Evolutionary conservation across 2,329 filamentous ascomycete species (phyloP).

Genomic region (Chrysosporium keratinophilum): DNA sequence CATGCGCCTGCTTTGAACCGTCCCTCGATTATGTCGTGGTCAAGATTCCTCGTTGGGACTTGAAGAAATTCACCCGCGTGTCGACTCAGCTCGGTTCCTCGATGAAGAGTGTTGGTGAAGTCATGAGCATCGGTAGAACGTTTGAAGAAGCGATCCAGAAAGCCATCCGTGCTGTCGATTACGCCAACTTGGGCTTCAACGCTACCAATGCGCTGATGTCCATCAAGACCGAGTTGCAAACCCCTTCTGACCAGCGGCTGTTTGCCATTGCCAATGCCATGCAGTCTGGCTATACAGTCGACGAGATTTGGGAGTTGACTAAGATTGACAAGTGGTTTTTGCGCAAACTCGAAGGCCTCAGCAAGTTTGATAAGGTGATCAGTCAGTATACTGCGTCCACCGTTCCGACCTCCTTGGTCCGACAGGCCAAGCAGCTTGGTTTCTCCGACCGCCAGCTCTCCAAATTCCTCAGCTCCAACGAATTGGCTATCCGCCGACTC

Average conservation of each 20-base stretch:
- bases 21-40: slow-evolving; percentile 97
- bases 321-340: slow-evolving; percentile 99
- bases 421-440: slow-evolving; percentile 81
- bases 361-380: slow-evolving; percentile 77
- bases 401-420: slow-evolving; percentile 55
- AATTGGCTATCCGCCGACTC: slow-evolving; percentile 73
- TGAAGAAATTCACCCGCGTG: slow-evolving; percentile 97
- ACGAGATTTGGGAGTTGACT: slow-evolving; percentile 97
- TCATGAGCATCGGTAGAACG: slow-evolving; percentile 93
- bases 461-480: slow-evolving; percentile 89
- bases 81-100: slow-evolving; percentile 92
- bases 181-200: slow-evolving; percentile 89
- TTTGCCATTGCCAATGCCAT: slow-evolving; percentile 98
- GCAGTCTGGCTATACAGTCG: slow-evolving; percentile 82
- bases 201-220: slow-evolving; percentile 88
- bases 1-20: slow-evolving; percentile 95
- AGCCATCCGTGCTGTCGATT: slow-evolving; percentile 89
- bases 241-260: slow-evolving; percentile 89
- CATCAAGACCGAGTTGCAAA: slow-evolving; percentile 91
- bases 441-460: slow-evolving; percentile 91
- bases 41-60: slow-evolving; percentile 97
- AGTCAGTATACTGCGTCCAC: slow-evolving; percentile 57
- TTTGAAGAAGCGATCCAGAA: slow-evolving; percentile 99
- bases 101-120: slow-evolving; percentile 99
- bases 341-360: slow-evolving; percentile 78